Evolutionary conservation across 192 early-diverging fungal genomes (phyloP).

Genomic region (Coemansia sp.): DNA sequence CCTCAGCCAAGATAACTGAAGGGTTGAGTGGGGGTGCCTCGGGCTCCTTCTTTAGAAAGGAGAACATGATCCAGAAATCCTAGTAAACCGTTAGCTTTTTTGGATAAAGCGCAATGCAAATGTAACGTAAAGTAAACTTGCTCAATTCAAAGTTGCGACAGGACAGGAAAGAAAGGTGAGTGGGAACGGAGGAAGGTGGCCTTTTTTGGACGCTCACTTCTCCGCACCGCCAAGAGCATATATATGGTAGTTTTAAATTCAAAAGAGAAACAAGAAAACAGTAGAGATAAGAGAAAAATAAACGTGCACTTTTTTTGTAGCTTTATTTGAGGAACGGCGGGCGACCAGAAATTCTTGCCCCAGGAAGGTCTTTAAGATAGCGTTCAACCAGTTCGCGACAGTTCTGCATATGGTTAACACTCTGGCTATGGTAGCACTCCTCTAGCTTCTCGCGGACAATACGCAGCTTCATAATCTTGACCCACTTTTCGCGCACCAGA

Average conservation of each 20-base stretch:
- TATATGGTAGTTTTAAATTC: neutral
- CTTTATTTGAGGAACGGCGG: constrained; percentile 37
- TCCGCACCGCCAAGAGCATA: neutral
- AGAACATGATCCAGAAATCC: constrained; percentile 15
- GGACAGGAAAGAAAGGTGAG: neutral
- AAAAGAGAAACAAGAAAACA: constrained; percentile 11
- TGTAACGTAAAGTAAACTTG: neutral
- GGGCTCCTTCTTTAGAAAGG: constrained; percentile 42
- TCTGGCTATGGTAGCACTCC: constrained; percentile 90
- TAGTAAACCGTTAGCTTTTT: neutral
- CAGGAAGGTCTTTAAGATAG: constrained; percentile 67
- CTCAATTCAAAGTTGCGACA: neutral
- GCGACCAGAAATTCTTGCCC: constrained; percentile 42
- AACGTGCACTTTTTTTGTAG: neutral
- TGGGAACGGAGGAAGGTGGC: neutral
- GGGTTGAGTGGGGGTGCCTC: constrained; percentile 42
- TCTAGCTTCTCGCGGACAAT: constrained; percentile 81
- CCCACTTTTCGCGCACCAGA: constrained; percentile 84
- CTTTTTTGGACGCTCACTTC: neutral
- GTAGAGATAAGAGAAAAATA: neutral
- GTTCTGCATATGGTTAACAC: constrained; percentile 92
- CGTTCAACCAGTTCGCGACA: constrained; percentile 80
- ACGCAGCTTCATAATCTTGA: constrained; percentile 85
- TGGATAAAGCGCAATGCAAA: neutral
- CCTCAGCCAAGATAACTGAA: constrained; percentile 41